A percentile compares a stretch with the other conserved stretches of the same genome.
phyloP scores from a whole-genome alignment of 768 basidiomycete species.

The Tricholomella constricta region DNA sequence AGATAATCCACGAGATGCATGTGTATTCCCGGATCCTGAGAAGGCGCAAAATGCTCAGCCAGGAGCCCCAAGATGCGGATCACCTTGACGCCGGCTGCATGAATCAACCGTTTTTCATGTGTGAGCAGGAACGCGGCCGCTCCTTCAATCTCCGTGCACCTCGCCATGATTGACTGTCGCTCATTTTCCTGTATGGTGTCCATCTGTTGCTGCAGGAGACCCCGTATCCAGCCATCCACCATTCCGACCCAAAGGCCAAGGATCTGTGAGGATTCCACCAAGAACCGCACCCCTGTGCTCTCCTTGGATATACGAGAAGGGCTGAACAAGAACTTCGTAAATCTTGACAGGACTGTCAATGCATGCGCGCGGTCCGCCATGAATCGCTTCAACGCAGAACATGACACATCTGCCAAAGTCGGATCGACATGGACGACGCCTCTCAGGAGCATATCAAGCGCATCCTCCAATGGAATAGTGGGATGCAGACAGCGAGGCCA shows the following conservation, averaged over 20 bases:
- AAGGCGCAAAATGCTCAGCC: constrained; percentile 41
- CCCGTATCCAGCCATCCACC: constrained; percentile 67
- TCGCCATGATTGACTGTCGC: constrained; percentile 41
- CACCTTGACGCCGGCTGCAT: constrained; percentile 62
- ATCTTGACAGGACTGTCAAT: constrained; percentile 59
- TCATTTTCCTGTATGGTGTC: constrained; percentile 45
- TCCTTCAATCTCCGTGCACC: constrained; percentile 65
- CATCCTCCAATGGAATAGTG: constrained; percentile 54
- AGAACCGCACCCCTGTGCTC: constrained; percentile 59
- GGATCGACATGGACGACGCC: constrained; percentile 89
- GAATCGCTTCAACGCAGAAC: constrained; percentile 68
- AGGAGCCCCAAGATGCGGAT: constrained; percentile 59
- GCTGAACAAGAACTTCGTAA: constrained; percentile 75
- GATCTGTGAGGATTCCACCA: constrained; percentile 67
- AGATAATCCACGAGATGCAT: constrained; percentile 54
- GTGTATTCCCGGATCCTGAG: constrained; percentile 28
- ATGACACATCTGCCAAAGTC: constrained; percentile 65
- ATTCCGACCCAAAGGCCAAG: constrained; percentile 74
- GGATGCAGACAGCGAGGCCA: constrained; percentile 81
- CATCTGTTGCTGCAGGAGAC: constrained; percentile 42
- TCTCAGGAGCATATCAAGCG: constrained; percentile 76
- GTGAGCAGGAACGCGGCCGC: constrained; percentile 77
- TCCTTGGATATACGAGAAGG: constrained; percentile 64
- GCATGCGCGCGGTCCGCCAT: constrained; percentile 62
- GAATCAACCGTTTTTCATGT: constrained; percentile 51